Percentiles rank a stretch among this genome's conserved stretches.
phyloP scores from a whole-genome alignment of 768 basidiomycete genomes.

The Myochromella boudieri region DNA sequence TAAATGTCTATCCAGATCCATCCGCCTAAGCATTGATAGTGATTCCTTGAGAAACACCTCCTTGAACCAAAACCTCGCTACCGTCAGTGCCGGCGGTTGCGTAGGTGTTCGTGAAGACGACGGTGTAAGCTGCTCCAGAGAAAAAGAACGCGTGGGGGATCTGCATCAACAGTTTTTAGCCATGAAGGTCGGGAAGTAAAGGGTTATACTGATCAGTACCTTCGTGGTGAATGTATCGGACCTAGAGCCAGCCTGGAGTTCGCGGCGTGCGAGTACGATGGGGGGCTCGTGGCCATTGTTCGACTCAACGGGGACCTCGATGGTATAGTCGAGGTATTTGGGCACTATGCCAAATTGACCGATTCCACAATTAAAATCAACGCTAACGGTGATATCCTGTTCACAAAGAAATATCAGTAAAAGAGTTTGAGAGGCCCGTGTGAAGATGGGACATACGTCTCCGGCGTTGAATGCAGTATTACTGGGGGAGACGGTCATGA shows the following conservation, averaged over 20 bases:
- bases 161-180: background rate
- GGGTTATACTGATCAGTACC: background rate
- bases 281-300: constrained; percentile 15
- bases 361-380: constrained; percentile 8
- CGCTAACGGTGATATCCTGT: constrained; percentile 7
- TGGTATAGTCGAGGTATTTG: constrained; percentile 13
- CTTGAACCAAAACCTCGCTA: constrained; percentile 11
- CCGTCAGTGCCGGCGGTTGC: constrained; percentile 8
- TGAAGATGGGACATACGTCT: constrained; percentile 7
- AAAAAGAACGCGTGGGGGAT: constrained; percentile 8
- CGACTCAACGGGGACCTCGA: background rate
- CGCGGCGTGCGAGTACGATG: constrained; percentile 14
- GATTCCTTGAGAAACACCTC: constrained; percentile 1
- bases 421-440: too few species aligned
- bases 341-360: constrained; percentile 8
- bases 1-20: too few species aligned
- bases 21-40: constrained; percentile 2
- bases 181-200: background rate
- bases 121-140: background rate
- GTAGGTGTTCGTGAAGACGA: constrained; percentile 7
- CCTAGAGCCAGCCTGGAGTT: constrained; percentile 1
- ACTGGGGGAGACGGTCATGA: constrained; percentile 5
- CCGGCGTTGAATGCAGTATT: constrained; percentile 9
- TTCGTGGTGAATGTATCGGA: constrained; percentile 9
- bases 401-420: background rate